Percentiles rank a stretch among this genome's conserved stretches.
Evolutionary conservation across 495 filamentous ascomycete species (phyloP).

Genomic region (Chaetomium fimeti): DNA sequence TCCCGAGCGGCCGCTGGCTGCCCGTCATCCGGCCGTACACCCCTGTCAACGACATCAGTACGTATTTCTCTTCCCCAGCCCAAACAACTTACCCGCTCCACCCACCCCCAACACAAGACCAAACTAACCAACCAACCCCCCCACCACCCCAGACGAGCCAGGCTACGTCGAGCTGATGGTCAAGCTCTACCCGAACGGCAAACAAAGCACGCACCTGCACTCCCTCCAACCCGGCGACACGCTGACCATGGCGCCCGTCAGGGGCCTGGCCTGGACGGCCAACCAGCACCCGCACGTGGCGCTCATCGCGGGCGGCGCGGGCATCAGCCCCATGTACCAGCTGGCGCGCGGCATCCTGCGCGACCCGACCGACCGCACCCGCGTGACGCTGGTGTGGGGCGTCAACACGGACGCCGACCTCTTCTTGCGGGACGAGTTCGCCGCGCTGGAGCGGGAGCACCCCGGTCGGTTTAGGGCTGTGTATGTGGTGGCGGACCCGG

Average conservation of each 20-base stretch:
- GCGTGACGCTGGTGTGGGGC: slow-evolving; percentile 63
- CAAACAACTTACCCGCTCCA: neutral
- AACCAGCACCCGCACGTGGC: slow-evolving; percentile 56
- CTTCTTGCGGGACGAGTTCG: slow-evolving; percentile 56
- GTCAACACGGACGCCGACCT: slow-evolving; percentile 63
- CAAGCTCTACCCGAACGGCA: slow-evolving; percentile 64
- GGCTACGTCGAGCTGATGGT: slow-evolving; percentile 60
- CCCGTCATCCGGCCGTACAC: slow-evolving; percentile 61
- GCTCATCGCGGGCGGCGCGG: slow-evolving; percentile 62
- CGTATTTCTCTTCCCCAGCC: slow-evolving; percentile 6
- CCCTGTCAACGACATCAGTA: slow-evolving; percentile 56
- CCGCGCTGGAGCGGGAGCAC: slow-evolving; percentile 51
- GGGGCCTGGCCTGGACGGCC: slow-evolving; percentile 54
- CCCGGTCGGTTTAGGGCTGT: slow-evolving; percentile 58
- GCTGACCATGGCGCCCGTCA: slow-evolving; percentile 53
- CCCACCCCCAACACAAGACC: neutral
- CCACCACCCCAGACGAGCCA: slow-evolving; percentile 43
- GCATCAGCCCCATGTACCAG: slow-evolving; percentile 65
- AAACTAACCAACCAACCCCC: neutral
- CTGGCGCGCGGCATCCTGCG: slow-evolving; percentile 59
- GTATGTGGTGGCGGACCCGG: slow-evolving; percentile 58
- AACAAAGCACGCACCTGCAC: slow-evolving; percentile 61
- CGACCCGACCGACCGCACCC: slow-evolving; percentile 61
- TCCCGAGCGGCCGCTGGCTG: slow-evolving; percentile 52
- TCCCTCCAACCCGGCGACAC: slow-evolving; percentile 58